Evolutionary conservation across 2,329 filamentous ascomycete genomes (phyloP), one percentile per base, ranked within the genome.

Genomic region (Ascochyta pisi): DNA sequence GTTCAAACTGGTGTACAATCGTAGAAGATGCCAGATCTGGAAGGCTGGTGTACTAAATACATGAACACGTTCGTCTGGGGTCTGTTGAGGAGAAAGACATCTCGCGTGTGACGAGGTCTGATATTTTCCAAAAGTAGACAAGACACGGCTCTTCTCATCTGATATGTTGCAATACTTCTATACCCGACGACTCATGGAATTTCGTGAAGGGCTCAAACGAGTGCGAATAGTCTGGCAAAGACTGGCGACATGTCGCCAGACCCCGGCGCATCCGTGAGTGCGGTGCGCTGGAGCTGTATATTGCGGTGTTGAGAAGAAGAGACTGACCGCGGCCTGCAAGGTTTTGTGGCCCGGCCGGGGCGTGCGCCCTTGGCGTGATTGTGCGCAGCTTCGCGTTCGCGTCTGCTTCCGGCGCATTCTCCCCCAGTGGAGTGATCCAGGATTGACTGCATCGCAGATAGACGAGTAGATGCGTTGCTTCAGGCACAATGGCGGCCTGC

Each of bases 181-280:
- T 72, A 72, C 69, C 69, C 63, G 50, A 52, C 62, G 63, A 64
- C 65, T 67, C 66, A 68, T 67, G 65, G 44, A 66, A 66, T 58
- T 67, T 66, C 58, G 67, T 64, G 63, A 67, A 60, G 62, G 70
- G 67, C 70, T 74, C 71, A 75, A 75, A 75, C 72, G 70, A 68
- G 67, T 70, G 71, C 69, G 63, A 10, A 44, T 60, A 52, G 59
- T 75, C 71, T 75, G 57, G 69, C 73, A 75, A 74, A 66, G 60
- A 52, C 70, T 63, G 65, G 54, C 69, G 62, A 63, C 39, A 40
- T 44, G 53, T 62, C 60, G 64, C 60, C 69, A 72, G 71, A 72
- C 70, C 63, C 68, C 71, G 73, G 65, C 66, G 60, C 52, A 62
- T 67, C 67, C 61, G 63, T 65, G 53, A 52, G 33, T 49, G 54